Percentiles rank a stretch among this genome's conserved stretches.
These are phyloP conservation scores for Cylindricascospora bacillispora DNA, from an alignment of 1,139 yeast species.

Conservation along the genomic window DNA sequence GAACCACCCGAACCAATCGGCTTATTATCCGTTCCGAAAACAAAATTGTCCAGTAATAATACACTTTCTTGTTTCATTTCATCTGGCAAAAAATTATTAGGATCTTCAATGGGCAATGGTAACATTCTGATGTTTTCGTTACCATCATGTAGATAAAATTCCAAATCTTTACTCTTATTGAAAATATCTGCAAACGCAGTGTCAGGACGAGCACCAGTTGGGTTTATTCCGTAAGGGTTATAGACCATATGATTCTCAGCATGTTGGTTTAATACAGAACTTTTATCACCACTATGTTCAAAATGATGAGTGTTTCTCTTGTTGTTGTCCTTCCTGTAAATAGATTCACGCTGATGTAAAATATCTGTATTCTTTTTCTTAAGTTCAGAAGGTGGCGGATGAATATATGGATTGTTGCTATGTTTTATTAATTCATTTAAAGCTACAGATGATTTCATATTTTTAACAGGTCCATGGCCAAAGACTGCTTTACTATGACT, in stretches of 20 bases:
- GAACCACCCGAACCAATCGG: constrained; percentile 67
- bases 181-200: constrained; percentile 7
- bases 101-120: constrained; percentile 56
- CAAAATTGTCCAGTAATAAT: constrained; percentile 47
- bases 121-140: constrained; percentile 36
- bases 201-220: constrained; percentile 9
- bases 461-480: neutral
- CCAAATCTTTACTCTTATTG: constrained; percentile 7
- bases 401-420: constrained; percentile 3
- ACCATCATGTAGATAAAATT: constrained; percentile 24
- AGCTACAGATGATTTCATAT: constrained; percentile 3
- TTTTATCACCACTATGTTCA: neutral
- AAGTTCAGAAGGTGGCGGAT: neutral
- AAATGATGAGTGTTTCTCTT: constrained; percentile 2
- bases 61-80: constrained; percentile 41
- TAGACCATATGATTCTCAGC: constrained; percentile 15
- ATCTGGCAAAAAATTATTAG: constrained; percentile 50
- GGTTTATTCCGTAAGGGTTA: constrained; percentile 25
- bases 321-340: constrained; percentile 4
- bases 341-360: constrained; percentile 1
- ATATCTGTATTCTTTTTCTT: constrained; percentile 4
- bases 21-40: constrained; percentile 31
- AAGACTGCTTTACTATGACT: too few relatives aligned
- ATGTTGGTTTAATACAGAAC: neutral
- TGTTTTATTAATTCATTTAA: constrained; percentile 4